Conservation (phyloP, 768 basidiomycete genomes). For the Aureoboletus auriporus region DNA sequence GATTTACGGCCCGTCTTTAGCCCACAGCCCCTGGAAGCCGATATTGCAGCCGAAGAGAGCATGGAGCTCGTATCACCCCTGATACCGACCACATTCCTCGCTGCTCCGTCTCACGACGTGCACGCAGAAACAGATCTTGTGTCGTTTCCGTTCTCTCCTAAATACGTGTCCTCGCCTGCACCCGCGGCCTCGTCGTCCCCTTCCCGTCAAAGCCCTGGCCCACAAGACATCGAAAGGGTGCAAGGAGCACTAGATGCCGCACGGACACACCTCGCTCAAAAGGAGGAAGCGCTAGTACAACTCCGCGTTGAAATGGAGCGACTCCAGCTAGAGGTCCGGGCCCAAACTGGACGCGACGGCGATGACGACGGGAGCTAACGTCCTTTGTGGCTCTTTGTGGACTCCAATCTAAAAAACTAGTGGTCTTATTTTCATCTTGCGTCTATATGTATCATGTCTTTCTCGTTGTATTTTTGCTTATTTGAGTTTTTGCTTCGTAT, state of each 20-base stretch:
- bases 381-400: background rate
- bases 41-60: conserved; percentile 37
- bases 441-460: background rate
- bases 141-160: conserved; percentile 19
- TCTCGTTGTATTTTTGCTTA: background rate
- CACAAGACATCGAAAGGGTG: conserved; percentile 19
- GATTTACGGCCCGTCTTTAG: conserved; percentile 4
- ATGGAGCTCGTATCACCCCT: conserved; percentile 56
- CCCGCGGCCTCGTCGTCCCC: background rate
- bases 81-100: conserved; percentile 29
- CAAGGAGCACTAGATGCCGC: conserved; percentile 20
- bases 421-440: background rate
- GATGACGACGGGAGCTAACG: background rate
- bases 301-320: conserved; percentile 22
- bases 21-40: conserved; percentile 28
- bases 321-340: conserved; percentile 10
- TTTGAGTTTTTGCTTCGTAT: background rate
- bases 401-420: background rate
- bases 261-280: conserved; percentile 17
- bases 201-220: conserved; percentile 3
- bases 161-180: conserved; percentile 15
- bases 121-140: conserved; percentile 12
- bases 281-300: conserved; percentile 17
- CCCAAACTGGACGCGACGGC: background rate
- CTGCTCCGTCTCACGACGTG: background rate